A percentile compares a stretch with the other conserved stretches of the same genome.
Conservation (phyloP, 2,329 filamentous ascomycete species). For the Trichoderma koningiopsis region DNA sequence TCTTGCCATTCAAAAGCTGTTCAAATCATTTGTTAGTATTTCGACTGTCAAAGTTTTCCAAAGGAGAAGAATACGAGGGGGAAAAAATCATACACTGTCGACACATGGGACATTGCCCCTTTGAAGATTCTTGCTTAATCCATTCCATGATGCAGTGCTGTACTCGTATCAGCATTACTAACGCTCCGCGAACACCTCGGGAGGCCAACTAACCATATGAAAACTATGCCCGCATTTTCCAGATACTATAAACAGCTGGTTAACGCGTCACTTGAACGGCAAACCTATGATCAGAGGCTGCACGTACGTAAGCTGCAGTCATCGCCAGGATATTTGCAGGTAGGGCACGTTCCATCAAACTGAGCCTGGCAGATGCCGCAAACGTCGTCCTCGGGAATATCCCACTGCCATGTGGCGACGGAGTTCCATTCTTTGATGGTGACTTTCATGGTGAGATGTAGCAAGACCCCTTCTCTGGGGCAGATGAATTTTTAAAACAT, state of each 20-base stretch:
- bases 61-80: neutral
- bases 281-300: neutral
- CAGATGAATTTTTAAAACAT: neutral
- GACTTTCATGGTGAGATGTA: conserved; percentile 73
- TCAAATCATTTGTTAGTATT: neutral
- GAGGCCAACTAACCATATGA: conserved; percentile 71
- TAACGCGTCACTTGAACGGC: neutral
- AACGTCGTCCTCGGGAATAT: conserved; percentile 95
- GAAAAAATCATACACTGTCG: conserved; percentile 70
- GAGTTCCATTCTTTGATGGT: conserved; percentile 91
- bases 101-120: conserved; percentile 97
- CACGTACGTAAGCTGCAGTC: conserved; percentile 85
- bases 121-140: conserved; percentile 93
- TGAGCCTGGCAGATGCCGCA: conserved; percentile 98
- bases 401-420: conserved; percentile 96
- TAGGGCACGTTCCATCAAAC: conserved; percentile 96
- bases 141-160: conserved; percentile 95
- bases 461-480: neutral
- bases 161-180: neutral
- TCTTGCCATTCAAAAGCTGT: conserved; percentile 48
- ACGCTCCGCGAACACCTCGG: neutral
- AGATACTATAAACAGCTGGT: conserved; percentile 64
- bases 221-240: conserved; percentile 98
- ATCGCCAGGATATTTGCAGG: conserved; percentile 96
- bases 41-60: neutral